Evolutionary conservation across 768 basidiomycete genomes (phyloP).

Genomic region (Mycena crocata): DNA sequence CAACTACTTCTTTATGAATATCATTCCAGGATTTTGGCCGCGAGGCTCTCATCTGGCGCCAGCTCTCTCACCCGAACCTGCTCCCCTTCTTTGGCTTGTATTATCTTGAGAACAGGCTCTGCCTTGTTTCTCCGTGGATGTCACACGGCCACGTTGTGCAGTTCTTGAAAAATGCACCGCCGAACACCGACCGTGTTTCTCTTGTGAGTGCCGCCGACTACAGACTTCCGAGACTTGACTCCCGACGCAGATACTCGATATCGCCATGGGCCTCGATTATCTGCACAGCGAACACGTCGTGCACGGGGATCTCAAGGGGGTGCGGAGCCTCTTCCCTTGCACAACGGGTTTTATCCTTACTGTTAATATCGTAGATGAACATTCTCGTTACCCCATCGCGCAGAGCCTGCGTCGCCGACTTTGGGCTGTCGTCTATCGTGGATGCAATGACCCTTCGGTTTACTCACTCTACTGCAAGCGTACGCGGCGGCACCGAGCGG

Average conservation of each 20-base stretch:
- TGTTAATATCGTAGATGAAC: conserved; percentile 17
- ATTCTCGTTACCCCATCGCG: conserved; percentile 33
- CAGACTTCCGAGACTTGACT: neutral
- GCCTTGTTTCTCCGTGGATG: conserved; percentile 28
- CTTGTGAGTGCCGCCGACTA: neutral
- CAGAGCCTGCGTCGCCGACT: conserved; percentile 32
- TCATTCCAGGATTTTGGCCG: conserved; percentile 25
- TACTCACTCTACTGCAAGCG: conserved; percentile 24
- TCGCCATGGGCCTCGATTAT: conserved; percentile 16
- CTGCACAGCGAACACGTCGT: conserved; percentile 27
- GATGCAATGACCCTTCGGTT: conserved; percentile 21
- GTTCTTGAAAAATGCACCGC: conserved; percentile 7
- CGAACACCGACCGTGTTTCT: conserved; percentile 3
- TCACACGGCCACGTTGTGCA: conserved; percentile 4
- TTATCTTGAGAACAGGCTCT: conserved; percentile 24
- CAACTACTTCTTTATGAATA: neutral
- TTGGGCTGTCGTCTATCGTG: conserved; percentile 30
- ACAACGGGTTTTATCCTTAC: neutral
- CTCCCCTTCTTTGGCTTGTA: conserved; percentile 34
- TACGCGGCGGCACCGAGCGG: conserved; percentile 18
- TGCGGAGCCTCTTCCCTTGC: conserved; percentile 2
- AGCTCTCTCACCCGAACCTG: conserved; percentile 35
- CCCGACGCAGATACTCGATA: neutral
- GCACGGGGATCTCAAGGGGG: conserved; percentile 37
- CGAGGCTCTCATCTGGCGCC: conserved; percentile 35